Base-by-base conservation (phyloP, 2,329 filamentous ascomycete genomes). In the Fusarium fujikuroi region DNA sequence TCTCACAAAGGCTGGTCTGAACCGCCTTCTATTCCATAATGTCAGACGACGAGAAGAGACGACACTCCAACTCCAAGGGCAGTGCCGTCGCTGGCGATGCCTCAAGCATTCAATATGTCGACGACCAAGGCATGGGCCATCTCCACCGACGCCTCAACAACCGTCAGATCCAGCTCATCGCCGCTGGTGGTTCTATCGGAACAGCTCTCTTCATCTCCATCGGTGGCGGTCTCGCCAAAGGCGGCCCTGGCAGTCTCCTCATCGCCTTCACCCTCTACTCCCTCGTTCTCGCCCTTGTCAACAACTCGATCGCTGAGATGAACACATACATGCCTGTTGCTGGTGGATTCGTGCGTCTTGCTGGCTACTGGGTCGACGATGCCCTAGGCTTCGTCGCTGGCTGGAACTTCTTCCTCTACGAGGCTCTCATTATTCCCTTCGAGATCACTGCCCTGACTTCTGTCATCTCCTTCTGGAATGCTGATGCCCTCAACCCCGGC, bases 371-470 rank as follows among this genome's bases (percentile, higher is more conserved):
- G 71, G 71, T 65, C 12, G 71, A 73, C 15, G 71, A 73, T 37
- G 66, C 71, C 3, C 52, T 73, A 3, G 71, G 71, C 34, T 73
- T 73, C 28, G 18, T 73, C 3, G 71, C 71, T 52, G 71, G 71
- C 46, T 73, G 71, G 71, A 73, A 73, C 56, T 73, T 73, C 52
- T 73, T 73, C 62, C 63, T 73, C 14, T 86, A 86, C 64, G 84
- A 87, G 78, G 86, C 84, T 11, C 80, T 84, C 11, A 78, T 87
- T 53, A 84, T 88, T 7, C 86, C 86, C 1, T 88, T 87, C 60
- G 86, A 88, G 72, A 84, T 87, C 46, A 84, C 85, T 18, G 86
- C 86, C 9, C 82, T 85, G 76, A 86, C 84, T 62, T 77, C 86
- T 56, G 85, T 88, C 28, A 81, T 88, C 63, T 81, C 83, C 28